phyloP scores from a whole-genome alignment of 495 filamentous ascomycete species.

The Podospora australis region DNA sequence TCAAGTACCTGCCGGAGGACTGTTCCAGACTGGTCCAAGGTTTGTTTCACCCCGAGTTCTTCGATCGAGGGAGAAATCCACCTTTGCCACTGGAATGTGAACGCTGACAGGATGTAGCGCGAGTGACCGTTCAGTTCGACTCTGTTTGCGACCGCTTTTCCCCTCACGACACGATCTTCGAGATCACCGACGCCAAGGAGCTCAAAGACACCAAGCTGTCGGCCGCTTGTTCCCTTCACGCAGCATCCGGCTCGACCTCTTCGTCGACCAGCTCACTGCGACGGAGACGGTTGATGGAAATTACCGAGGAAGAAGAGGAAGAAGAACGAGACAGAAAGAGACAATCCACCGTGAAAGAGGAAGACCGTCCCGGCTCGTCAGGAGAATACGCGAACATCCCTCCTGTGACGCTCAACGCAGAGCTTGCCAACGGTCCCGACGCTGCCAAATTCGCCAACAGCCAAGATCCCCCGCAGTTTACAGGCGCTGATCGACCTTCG shows the following conservation, averaged over 20 bases:
- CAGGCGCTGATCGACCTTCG: conserved; percentile 27
- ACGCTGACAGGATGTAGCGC: conserved; percentile 49
- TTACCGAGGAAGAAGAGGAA: conserved; percentile 75
- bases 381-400: conserved; percentile 5
- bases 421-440: conserved; percentile 32
- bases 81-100: background rate
- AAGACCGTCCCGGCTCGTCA: conserved; percentile 13
- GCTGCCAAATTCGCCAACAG: conserved; percentile 35
- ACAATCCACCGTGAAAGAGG: conserved; percentile 41
- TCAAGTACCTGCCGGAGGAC: conserved; percentile 87
- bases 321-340: conserved; percentile 43
- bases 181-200: conserved; percentile 64
- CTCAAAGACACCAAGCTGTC: conserved; percentile 83
- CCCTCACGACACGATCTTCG: conserved; percentile 78
- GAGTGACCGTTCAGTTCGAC: conserved; percentile 89
- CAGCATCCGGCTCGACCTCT: conserved; percentile 77
- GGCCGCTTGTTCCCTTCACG: conserved; percentile 82
- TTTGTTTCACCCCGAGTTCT: conserved; percentile 36
- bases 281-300: conserved; percentile 73
- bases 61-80: background rate
- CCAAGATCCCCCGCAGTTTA: conserved; percentile 34
- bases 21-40: conserved; percentile 88
- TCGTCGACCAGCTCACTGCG: conserved; percentile 79
- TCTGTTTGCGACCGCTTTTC: conserved; percentile 78
- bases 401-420: conserved; percentile 28